phyloP scores from a whole-genome alignment of 768 basidiomycete species.

The Coprinopsis strossmayeri region DNA sequence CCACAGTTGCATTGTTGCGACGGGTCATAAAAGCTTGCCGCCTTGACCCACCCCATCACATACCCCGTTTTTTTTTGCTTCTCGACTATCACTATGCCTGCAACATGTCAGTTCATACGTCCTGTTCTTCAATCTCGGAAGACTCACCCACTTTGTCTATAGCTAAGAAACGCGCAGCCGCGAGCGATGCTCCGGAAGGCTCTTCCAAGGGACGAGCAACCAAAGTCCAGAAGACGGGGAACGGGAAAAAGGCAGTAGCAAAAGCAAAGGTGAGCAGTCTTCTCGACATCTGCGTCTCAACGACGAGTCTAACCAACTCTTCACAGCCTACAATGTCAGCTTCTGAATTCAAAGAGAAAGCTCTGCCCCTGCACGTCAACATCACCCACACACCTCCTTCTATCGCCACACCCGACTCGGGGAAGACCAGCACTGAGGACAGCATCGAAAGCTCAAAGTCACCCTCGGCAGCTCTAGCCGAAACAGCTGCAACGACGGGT shows the following conservation, averaged over 20 bases:
- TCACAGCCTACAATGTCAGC: conserved; percentile 20
- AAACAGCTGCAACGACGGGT: neutral
- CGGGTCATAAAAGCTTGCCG: no score
- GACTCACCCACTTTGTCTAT: neutral
- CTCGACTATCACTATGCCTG: no score
- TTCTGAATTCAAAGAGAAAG: conserved; percentile 54
- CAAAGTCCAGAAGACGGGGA: conserved; percentile 7
- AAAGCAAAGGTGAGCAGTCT: no score
- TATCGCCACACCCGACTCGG: conserved; percentile 16
- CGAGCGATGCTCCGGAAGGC: neutral
- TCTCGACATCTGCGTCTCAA: no score
- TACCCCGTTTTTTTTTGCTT: no score
- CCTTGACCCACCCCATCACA: no score
- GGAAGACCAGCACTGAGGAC: neutral
- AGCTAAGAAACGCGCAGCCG: conserved; percentile 8
- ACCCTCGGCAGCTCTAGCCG: no score
- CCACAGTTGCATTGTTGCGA: conserved; percentile 3
- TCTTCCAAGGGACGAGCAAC: conserved; percentile 1
- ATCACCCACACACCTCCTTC: conserved; percentile 60
- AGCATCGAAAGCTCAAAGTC: no score
- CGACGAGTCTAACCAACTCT: no score
- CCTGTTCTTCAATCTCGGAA: neutral
- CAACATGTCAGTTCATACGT: neutral
- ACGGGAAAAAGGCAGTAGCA: conserved; percentile 9
- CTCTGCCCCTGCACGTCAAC: conserved; percentile 62